A percentile compares a stretch with the other conserved stretches of the same genome.
Conservation (phyloP, 352 stramenopile species). For the Poterioochromonas sp. region DNA sequence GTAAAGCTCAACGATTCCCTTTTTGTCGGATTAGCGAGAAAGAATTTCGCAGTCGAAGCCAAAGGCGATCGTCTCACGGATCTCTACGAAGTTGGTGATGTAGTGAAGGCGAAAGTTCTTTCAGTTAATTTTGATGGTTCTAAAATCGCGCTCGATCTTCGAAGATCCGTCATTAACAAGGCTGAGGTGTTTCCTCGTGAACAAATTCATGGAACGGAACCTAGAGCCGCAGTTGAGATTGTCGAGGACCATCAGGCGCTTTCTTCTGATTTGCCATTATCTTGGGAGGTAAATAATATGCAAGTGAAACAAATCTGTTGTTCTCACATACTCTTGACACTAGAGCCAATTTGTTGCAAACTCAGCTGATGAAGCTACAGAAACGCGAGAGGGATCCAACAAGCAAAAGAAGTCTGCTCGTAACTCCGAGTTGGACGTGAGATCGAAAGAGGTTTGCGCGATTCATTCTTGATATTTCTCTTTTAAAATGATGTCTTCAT, state of each 20-base stretch:
- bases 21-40: neutral
- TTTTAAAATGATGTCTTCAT: no score
- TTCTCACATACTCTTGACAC: neutral
- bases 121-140: neutral
- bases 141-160: slow-evolving; percentile 11
- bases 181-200: neutral
- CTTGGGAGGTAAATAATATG: neutral
- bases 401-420: neutral
- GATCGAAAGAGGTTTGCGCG: neutral
- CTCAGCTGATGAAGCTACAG: no score
- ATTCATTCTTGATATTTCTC: neutral
- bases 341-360: no score
- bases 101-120: neutral
- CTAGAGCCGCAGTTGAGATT: no score
- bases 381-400: neutral
- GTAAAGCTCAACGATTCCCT: neutral
- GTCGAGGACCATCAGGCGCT: no score
- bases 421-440: neutral
- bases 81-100: neutral
- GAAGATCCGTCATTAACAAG: neutral
- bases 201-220: no score
- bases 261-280: neutral
- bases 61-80: neutral
- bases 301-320: neutral
- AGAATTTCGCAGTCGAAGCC: neutral